A percentile compares a stretch with the other conserved stretches of the same genome.
These are phyloP conservation scores for Fagopyrum esculentum DNA, from an alignment of 148 eudicot species.

Conservation along the genomic window DNA sequence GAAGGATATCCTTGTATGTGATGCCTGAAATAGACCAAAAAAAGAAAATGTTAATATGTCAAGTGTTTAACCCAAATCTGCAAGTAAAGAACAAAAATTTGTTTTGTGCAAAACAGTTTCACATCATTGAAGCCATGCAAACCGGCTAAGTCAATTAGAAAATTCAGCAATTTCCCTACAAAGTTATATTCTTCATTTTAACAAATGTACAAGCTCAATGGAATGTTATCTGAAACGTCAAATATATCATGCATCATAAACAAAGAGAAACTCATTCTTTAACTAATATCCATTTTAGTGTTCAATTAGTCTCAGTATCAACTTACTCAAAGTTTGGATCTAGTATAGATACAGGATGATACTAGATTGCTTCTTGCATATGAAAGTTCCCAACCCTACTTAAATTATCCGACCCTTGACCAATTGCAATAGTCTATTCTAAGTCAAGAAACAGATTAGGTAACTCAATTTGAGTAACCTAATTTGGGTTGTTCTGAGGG, in stretches of 20 bases:
- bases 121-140: background rate
- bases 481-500: background rate
- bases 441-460: background rate
- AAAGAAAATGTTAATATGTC: slow-evolving; percentile 17
- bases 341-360: background rate
- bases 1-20: slow-evolving; percentile 98
- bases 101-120: background rate
- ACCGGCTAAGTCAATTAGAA: background rate
- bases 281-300: background rate
- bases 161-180: background rate
- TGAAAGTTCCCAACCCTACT: background rate
- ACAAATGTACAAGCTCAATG: background rate
- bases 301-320: background rate
- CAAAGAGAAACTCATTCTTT: background rate
- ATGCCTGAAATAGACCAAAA: slow-evolving; percentile 48
- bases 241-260: background rate
- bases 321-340: background rate
- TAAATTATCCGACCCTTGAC: background rate
- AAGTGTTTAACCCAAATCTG: slow-evolving; percentile 3
- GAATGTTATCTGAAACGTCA: background rate
- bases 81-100: slow-evolving; percentile 5
- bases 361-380: background rate
- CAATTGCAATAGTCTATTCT: background rate
- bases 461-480: background rate
- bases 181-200: background rate